Conservation (phyloP, 2,329 filamentous ascomycete species). For the Cytospora piceae region DNA sequence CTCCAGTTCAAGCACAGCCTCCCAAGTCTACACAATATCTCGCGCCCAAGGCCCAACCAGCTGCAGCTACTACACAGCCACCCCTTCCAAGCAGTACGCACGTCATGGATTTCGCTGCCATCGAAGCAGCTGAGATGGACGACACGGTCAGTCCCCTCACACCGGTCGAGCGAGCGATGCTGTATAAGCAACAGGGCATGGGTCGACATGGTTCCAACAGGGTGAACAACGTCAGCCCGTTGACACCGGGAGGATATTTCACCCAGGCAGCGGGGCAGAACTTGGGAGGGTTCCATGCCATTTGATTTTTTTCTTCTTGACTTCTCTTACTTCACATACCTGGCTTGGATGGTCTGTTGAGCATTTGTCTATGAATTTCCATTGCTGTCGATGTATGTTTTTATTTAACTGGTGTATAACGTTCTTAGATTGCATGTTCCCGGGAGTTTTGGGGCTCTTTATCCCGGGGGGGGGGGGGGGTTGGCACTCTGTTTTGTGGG, state of each 20-base stretch:
- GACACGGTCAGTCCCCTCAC: slow-evolving; percentile 28
- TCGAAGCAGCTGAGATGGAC: slow-evolving; percentile 31
- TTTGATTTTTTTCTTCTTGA: slow-evolving; percentile 13
- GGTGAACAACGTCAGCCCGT: slow-evolving; percentile 20
- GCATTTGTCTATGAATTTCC: background rate
- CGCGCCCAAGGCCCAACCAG: background rate
- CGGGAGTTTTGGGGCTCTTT: background rate
- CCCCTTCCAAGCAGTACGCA: slow-evolving; percentile 2
- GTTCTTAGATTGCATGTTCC: background rate
- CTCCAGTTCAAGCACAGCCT: background rate
- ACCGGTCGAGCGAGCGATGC: slow-evolving; percentile 28
- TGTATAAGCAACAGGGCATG: slow-evolving; percentile 28
- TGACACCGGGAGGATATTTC: slow-evolving; percentile 23
- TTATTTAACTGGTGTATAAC: background rate
- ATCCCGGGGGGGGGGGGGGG: background rate
- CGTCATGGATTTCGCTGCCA: slow-evolving; percentile 27
- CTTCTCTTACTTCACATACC: background rate
- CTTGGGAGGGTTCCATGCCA: slow-evolving; percentile 25
- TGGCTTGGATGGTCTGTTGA: background rate
- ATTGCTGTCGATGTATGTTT: background rate
- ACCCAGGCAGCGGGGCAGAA: slow-evolving; percentile 1
- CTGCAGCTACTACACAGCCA: background rate
- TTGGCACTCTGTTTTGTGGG: background rate
- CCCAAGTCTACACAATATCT: background rate
- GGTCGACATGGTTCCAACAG: slow-evolving; percentile 6